Conservation (phyloP, 2,329 filamentous ascomycete species). For the Penicillium sp. region DNA sequence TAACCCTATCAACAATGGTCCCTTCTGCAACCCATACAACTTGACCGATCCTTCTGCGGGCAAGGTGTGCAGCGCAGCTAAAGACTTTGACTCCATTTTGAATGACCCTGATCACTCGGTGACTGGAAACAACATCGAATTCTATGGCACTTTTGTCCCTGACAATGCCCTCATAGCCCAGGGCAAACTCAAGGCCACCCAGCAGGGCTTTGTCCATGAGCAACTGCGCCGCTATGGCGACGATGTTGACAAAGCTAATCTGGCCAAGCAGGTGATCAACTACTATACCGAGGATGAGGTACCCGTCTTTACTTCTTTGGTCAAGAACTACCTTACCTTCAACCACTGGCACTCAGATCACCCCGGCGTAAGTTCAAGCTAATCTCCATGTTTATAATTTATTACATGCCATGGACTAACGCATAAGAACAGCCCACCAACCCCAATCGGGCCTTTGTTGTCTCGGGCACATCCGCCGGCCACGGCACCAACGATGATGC, state of each 20-base stretch:
- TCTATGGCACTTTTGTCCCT: conserved; percentile 44
- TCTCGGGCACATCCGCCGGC: conserved; percentile 34
- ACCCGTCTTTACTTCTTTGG: conserved; percentile 42
- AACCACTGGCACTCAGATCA: conserved; percentile 49
- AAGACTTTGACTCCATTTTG: conserved; percentile 43
- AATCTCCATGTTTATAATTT: background rate
- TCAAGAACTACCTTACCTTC: conserved; percentile 45
- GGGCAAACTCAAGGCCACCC: conserved; percentile 32
- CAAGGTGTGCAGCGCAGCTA: conserved; percentile 33
- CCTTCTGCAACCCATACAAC: conserved; percentile 46
- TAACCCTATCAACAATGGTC: conserved; percentile 45
- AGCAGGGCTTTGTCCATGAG: conserved; percentile 45
- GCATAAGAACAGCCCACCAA: conserved; percentile 39
- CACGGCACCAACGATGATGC: conserved; percentile 35
- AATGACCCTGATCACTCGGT: conserved; percentile 47
- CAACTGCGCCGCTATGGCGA: conserved; percentile 39
- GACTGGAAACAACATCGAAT: conserved; percentile 47
- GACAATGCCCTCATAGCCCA: conserved; percentile 38
- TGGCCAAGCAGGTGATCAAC: conserved; percentile 45
- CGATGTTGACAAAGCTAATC: conserved; percentile 31
- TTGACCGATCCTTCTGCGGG: conserved; percentile 32
- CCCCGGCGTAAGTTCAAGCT: conserved; percentile 39
- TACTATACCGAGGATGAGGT: conserved; percentile 48
- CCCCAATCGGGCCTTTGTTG: conserved; percentile 42
- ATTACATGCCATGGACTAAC: conserved; percentile 2